These are phyloP conservation scores for Coemansia sp. DNA, from an alignment of 192 early-diverging fungal genomes.

Conservation along the genomic window DNA sequence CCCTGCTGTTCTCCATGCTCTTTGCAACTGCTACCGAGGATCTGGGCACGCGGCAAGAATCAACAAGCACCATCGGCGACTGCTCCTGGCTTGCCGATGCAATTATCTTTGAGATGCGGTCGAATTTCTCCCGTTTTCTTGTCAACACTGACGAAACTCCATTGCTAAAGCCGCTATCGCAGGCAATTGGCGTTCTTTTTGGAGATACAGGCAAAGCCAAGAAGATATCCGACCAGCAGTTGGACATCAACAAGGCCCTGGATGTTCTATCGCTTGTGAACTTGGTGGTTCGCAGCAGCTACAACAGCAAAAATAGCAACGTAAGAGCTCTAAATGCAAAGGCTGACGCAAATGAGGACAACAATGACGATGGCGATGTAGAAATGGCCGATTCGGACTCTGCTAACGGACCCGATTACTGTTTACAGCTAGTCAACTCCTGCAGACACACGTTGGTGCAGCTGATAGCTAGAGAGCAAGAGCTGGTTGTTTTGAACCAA, in stretches of 20 bases:
- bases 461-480: conserved; percentile 43
- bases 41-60: not conserved
- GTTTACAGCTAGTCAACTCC: conserved; percentile 21
- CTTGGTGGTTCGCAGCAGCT: conserved; percentile 9
- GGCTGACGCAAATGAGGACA: not conserved
- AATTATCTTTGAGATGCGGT: conserved; percentile 44
- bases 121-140: conserved; percentile 34
- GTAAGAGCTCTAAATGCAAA: not conserved
- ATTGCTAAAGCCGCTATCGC: conserved; percentile 18
- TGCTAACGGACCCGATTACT: not conserved
- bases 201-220: conserved; percentile 23
- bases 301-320: not conserved
- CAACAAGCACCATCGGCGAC: not conserved
- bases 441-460: conserved; percentile 25
- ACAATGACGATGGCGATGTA: conserved; percentile 7
- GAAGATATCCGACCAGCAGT: conserved; percentile 24
- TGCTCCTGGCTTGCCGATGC: conserved; percentile 32
- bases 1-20: not conserved
- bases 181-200: conserved; percentile 34
- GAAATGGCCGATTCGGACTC: conserved; percentile 8
- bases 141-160: conserved; percentile 15
- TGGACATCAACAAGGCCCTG: conserved; percentile 34
- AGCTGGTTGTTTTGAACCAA: conserved; percentile 33
- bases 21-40: not conserved
- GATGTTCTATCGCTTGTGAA: conserved; percentile 26